phyloP scores from a whole-genome alignment of 495 filamentous ascomycete species.

The Talaromyces proteolyticus region DNA sequence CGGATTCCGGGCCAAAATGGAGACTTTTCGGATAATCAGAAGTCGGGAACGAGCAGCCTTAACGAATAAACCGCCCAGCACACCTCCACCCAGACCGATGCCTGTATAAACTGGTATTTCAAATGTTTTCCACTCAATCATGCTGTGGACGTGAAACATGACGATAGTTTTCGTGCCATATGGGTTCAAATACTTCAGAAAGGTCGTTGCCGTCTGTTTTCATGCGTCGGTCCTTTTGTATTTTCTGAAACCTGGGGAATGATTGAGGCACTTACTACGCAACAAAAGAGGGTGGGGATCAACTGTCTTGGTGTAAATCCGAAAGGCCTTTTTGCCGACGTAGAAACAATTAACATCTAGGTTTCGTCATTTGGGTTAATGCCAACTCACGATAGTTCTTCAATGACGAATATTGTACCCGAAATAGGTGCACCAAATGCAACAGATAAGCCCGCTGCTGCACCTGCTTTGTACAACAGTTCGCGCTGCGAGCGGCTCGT shows the following conservation, averaged over 20 bases:
- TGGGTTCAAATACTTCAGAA: not conserved
- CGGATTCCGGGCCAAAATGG: not conserved
- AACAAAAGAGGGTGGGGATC: not conserved
- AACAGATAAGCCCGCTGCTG: not conserved
- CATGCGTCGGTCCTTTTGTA: not conserved
- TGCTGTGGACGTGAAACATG: constrained; percentile 1
- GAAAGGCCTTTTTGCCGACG: not conserved
- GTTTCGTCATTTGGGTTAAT: not conserved
- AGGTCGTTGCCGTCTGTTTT: not conserved
- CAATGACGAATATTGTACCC: not conserved
- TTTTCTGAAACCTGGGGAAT: not conserved
- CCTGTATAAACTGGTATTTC: not conserved
- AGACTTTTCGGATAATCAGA: not conserved
- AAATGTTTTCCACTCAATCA: not conserved
- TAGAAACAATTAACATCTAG: not conserved
- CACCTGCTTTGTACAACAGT: not conserved
- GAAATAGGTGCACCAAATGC: not conserved
- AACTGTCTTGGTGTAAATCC: not conserved
- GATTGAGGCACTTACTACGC: not conserved
- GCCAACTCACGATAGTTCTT: not conserved
- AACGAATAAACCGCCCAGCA: not conserved
- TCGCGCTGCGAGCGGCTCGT: not conserved
- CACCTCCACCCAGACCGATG: not conserved
- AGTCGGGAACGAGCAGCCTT: not conserved
- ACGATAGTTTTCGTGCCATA: not conserved